Evolutionary conservation across 768 basidiomycete species (phyloP), one percentile per base, ranked within the genome.

Genomic region (Lentinula guzmanii): DNA sequence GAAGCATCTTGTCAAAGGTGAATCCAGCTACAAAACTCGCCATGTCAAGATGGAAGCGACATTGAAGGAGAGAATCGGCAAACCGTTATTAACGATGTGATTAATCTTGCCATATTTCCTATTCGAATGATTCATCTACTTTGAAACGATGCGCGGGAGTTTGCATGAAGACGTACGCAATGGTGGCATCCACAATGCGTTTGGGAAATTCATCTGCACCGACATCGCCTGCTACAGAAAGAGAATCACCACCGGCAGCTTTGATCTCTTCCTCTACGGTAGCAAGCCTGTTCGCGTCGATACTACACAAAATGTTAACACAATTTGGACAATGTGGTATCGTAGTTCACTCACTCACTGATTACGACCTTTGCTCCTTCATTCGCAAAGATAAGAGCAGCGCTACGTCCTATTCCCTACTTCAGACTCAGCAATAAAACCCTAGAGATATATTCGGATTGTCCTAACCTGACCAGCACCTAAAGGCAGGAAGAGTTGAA

Each of bases 301-400:
- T 85, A 64, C 90, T 91, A 64, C n/a, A 39, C 10, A 31, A 46
- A 31, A 45, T 43, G 4, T 41, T 28, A 39, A 24, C 31, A 42
- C 10, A 4, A 42, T 54, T 35, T 7, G 35, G 18, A 50, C 52
- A 51, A 24, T 11, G 5, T 24, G 9, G 5, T 10, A n/a, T 41
- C 24, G 18, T 18, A 35, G 33, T 31, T 58, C 33, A 63, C 58
- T 60, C 31, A 92, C 87, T 94, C 92, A 80, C 86, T 86, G 55
- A 89, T 86, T 65, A 94, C 90, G 55, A 94, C 86, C 70, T 89
- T 93, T 15, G 92, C 91, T 16, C 92, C 92, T 70, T 94, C 92
- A 64, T 85, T 86, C 4, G 91, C 88, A 66, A 92, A 93, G 45
- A 91, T 77, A 35, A 93, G 74, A 1, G 92, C 92, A 42, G 82